These are phyloP conservation scores for Rhodotorula sphaerocarpa DNA, from an alignment of 768 basidiomycete species.

Conservation along the genomic window DNA sequence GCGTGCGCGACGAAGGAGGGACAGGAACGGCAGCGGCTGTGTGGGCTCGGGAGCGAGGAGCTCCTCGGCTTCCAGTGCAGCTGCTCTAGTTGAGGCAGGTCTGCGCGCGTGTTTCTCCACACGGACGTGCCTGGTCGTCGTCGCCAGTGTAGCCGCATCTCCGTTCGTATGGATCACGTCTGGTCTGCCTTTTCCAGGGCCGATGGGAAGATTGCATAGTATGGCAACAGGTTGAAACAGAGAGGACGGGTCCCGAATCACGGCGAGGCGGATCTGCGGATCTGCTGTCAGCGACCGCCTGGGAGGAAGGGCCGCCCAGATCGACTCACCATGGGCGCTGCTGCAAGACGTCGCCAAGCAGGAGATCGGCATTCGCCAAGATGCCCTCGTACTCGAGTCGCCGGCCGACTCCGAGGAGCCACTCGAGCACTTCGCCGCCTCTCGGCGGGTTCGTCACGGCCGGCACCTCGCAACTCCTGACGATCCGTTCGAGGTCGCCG, in stretches of 20 bases:
- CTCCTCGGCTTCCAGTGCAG: slow-evolving; percentile 40
- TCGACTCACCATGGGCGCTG: slow-evolving; percentile 3
- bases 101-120: no score
- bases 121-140: no score
- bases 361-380: slow-evolving; percentile 19
- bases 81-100: slow-evolving; percentile 27
- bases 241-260: background rate
- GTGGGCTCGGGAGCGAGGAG: slow-evolving; percentile 21
- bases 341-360: slow-evolving; percentile 17
- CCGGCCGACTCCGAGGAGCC: slow-evolving; percentile 21
- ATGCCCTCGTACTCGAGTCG: slow-evolving; percentile 28
- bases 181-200: no score
- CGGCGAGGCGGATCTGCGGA: background rate
- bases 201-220: background rate
- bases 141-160: no score
- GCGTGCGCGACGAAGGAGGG: slow-evolving; percentile 19
- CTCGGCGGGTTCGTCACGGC: slow-evolving; percentile 2
- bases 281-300: no score
- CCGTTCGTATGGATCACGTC: no score
- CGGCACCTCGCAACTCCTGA: slow-evolving; percentile 14
- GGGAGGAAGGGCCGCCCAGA: no score
- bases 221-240: background rate
- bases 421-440: slow-evolving; percentile 26
- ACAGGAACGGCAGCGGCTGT: slow-evolving; percentile 35
- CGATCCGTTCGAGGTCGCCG: slow-evolving; percentile 15